These are phyloP conservation scores for Flaveria ramosissima DNA, from an alignment of 129 eudicot genomes.

Conservation along the genomic window DNA sequence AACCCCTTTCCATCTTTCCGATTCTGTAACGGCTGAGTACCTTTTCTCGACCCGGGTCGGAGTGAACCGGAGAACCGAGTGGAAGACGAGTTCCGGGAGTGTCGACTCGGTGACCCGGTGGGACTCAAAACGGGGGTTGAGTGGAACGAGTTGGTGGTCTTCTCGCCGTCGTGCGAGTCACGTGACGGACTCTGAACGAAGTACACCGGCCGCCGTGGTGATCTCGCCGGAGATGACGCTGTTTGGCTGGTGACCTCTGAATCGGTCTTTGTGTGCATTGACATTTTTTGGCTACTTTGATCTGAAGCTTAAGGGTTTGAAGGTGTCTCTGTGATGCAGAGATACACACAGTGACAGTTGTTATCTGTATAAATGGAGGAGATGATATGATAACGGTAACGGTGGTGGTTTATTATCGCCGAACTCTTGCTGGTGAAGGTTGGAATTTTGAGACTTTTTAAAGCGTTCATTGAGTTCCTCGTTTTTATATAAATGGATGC, in stretches of 20 bases:
- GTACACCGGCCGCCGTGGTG: slow-evolving; percentile 80
- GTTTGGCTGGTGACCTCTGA: slow-evolving; percentile 95
- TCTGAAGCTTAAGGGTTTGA: no score
- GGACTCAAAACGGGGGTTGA: slow-evolving; percentile 96
- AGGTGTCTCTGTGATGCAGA: slow-evolving; percentile 21
- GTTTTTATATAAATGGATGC: no score
- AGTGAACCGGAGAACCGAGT: slow-evolving; percentile 94
- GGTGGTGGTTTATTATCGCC: slow-evolving; percentile 18
- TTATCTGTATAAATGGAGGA: slow-evolving; percentile 20
- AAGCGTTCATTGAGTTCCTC: no score
- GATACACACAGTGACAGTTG: not conserved
- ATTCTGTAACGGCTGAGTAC: slow-evolving; percentile 34
- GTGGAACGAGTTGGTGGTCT: slow-evolving; percentile 91
- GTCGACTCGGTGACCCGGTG: slow-evolving; percentile 95
- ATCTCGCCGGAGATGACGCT: slow-evolving; percentile 81
- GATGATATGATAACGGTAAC: slow-evolving; percentile 16
- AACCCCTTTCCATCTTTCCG: slow-evolving; percentile 61
- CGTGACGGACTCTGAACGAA: slow-evolving; percentile 95
- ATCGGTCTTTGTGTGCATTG: slow-evolving; percentile 89
- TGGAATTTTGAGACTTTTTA: slow-evolving; percentile 32
- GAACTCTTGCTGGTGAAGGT: slow-evolving; percentile 38
- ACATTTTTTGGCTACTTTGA: slow-evolving; percentile 34
- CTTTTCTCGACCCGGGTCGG: slow-evolving; percentile 81
- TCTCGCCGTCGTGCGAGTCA: slow-evolving; percentile 98
- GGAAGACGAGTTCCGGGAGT: slow-evolving; percentile 92